Conservation (phyloP, 352 stramenopile species). For the Aphanomyces cochlioides region DNA sequence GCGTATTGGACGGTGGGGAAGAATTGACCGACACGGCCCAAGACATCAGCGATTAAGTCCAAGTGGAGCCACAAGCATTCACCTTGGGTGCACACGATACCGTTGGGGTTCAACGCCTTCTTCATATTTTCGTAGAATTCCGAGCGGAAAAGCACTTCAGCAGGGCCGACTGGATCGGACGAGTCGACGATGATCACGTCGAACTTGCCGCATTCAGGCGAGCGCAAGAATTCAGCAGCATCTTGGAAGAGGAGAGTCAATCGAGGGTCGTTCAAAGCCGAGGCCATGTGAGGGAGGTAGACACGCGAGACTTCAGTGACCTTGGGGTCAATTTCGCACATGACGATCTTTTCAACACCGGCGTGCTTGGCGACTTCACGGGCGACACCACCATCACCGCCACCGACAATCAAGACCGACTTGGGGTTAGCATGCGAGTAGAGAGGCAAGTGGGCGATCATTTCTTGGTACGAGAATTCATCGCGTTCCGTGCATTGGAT, state of each 20-base stretch:
- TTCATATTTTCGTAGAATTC: slow-evolving; percentile 95
- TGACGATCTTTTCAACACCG: slow-evolving; percentile 93
- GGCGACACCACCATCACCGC: slow-evolving; percentile 96
- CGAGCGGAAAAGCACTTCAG: slow-evolving; percentile 92
- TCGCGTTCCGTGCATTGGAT: slow-evolving; percentile 99
- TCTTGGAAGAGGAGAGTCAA: slow-evolving; percentile 92
- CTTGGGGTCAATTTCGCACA: slow-evolving; percentile 99
- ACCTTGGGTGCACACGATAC: slow-evolving; percentile 89
- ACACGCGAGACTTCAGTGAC: slow-evolving; percentile 96
- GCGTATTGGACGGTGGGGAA: slow-evolving; percentile 97
- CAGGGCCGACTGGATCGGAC: slow-evolving; percentile 93
- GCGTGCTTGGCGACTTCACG: slow-evolving; percentile 94
- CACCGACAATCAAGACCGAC: slow-evolving; percentile 96
- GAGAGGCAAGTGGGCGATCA: slow-evolving; percentile 98
- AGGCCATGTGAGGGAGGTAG: slow-evolving; percentile 89
- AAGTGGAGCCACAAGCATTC: slow-evolving; percentile 99
- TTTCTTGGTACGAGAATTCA: slow-evolving; percentile 99
- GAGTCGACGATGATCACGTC: slow-evolving; percentile 98
- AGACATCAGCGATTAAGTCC: slow-evolving; percentile 94
- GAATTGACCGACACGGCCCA: slow-evolving; percentile 83
- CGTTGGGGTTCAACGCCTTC: slow-evolving; percentile 77
- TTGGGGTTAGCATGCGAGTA: slow-evolving; percentile 95
- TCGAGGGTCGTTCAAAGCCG: slow-evolving; percentile 93
- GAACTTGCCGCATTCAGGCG: slow-evolving; percentile 83
- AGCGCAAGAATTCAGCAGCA: slow-evolving; percentile 83